These are phyloP conservation scores for Yamadazyma laniorum DNA, from an alignment of 805 yeast species.

Conservation along the genomic window DNA sequence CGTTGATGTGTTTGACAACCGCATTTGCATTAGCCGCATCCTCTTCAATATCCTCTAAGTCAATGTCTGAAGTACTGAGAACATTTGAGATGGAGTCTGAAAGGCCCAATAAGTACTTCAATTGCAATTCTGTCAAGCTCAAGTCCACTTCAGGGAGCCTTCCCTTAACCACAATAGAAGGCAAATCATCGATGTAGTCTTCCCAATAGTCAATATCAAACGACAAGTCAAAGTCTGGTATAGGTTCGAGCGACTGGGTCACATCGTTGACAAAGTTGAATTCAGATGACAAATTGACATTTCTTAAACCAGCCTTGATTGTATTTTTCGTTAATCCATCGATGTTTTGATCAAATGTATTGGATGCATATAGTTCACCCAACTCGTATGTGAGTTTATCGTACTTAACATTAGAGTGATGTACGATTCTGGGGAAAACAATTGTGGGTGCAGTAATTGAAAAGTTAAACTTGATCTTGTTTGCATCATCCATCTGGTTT, in stretches of 20 bases:
- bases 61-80: conserved; percentile 42
- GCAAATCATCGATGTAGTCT: conserved; percentile 31
- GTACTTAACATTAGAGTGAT: conserved; percentile 26
- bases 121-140: conserved; percentile 70
- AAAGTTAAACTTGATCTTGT: conserved; percentile 67
- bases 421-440: conserved; percentile 56
- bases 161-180: conserved; percentile 55
- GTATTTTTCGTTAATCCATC: conserved; percentile 41
- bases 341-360: conserved; percentile 44
- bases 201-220: conserved; percentile 60
- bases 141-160: conserved; percentile 61
- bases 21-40: conserved; percentile 69
- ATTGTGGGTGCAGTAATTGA: conserved; percentile 78
- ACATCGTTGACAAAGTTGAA: conserved; percentile 47
- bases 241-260: conserved; percentile 58
- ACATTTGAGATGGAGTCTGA: conserved; percentile 55
- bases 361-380: conserved; percentile 78
- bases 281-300: conserved; percentile 64
- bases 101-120: conserved; percentile 54
- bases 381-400: conserved; percentile 69
- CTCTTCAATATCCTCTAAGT: conserved; percentile 48
- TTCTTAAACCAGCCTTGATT: conserved; percentile 67
- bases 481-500: conserved; percentile 55
- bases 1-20: conserved; percentile 27
- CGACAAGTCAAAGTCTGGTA: conserved; percentile 60